phyloP scores from a whole-genome alignment of 2,329 filamentous ascomycete genomes.

The Tolypocladium inflatum region DNA sequence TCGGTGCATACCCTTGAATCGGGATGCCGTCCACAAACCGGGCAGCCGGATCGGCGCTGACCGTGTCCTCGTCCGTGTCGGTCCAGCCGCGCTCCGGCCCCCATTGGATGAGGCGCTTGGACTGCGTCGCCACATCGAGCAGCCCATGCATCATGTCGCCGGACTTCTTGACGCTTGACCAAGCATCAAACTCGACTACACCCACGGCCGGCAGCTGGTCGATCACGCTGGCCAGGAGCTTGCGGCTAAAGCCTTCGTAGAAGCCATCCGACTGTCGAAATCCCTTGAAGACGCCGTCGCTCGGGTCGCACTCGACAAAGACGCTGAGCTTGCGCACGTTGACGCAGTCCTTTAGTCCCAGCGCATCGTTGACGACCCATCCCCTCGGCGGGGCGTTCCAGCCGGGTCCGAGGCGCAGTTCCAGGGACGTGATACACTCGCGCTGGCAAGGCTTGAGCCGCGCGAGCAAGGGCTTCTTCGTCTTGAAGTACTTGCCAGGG shows the following conservation, averaged over 20 bases:
- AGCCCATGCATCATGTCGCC: conserved; percentile 56
- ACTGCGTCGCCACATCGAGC: conserved; percentile 38
- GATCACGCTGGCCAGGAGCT: conserved; percentile 48
- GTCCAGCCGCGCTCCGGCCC: conserved; percentile 60
- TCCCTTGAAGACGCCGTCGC: conserved; percentile 55
- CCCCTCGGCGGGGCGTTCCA: conserved; percentile 61
- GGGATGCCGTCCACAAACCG: conserved; percentile 3
- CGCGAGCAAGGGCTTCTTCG: conserved; percentile 60
- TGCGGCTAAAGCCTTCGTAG: conserved; percentile 57
- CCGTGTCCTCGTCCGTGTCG: conserved; percentile 32
- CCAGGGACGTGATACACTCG: conserved; percentile 49
- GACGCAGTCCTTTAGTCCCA: conserved; percentile 54
- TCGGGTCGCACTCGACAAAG: conserved; percentile 66
- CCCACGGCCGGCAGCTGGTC: conserved; percentile 44
- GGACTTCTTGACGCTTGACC: conserved; percentile 52
- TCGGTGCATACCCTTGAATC: conserved; percentile 7
- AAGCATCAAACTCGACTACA: conserved; percentile 61
- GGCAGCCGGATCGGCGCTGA: background rate
- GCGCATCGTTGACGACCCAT: conserved; percentile 56
- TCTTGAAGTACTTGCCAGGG: conserved; percentile 59
- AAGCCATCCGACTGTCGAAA: conserved; percentile 58
- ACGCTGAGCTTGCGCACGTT: conserved; percentile 52
- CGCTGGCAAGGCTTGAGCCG: conserved; percentile 54
- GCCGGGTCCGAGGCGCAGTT: conserved; percentile 63
- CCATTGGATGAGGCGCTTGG: conserved; percentile 51